Conservation (phyloP, 1,284 basidiomycete species). For the Heterobasidion annosum region DNA sequence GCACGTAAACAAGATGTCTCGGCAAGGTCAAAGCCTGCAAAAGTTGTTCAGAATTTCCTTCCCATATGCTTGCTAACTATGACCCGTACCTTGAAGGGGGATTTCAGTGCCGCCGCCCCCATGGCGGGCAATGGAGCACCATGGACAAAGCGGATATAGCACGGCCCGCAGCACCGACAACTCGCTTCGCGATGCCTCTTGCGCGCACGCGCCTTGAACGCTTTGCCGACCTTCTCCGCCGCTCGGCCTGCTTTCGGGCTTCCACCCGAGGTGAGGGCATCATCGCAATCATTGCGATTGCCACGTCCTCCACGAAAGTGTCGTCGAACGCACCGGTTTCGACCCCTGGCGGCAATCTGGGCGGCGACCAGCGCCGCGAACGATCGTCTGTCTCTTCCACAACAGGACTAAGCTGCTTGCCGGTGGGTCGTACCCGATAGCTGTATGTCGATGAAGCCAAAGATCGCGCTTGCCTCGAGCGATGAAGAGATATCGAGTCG, state of each 20-base stretch:
- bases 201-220: neutral
- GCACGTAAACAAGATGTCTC: no score
- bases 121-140: constrained; percentile 6
- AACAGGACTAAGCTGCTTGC: constrained; percentile 12
- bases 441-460: constrained; percentile 11
- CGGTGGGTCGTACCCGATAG: constrained; percentile 7
- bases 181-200: constrained; percentile 4
- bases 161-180: constrained; percentile 7
- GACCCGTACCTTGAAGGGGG: neutral
- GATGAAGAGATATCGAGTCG: constrained; percentile 7
- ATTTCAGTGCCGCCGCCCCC: neutral
- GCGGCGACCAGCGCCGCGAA: constrained; percentile 8
- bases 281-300: constrained; percentile 9
- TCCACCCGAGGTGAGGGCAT: constrained; percentile 8
- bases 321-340: constrained; percentile 1
- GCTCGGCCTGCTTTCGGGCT: constrained; percentile 5
- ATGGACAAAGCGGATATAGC: constrained; percentile 4
- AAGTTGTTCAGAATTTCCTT: no score
- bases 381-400: constrained; percentile 12
- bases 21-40: no score
- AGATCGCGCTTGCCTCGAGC: constrained; percentile 8
- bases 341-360: constrained; percentile 1
- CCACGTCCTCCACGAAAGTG: constrained; percentile 11
- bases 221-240: constrained; percentile 2
- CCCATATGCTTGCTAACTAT: no score